Percentiles rank a stretch among this genome's conserved stretches.
Conservation (phyloP, 345 rosid species). For the Laguncularia racemosa region DNA sequence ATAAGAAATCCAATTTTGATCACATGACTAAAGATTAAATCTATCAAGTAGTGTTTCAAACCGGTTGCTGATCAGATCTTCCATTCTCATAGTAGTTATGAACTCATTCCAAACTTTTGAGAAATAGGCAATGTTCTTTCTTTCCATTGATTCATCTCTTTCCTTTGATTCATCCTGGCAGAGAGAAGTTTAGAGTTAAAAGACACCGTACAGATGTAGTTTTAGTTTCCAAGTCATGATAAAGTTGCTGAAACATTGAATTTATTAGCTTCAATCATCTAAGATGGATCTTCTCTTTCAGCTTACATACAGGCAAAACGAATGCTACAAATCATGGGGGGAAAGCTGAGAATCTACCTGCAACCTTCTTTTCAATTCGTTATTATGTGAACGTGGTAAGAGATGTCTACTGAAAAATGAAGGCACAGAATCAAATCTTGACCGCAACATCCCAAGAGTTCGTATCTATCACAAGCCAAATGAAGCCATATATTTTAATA, state of each 20-base stretch:
- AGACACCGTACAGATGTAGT: not conserved
- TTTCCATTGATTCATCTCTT: conserved; percentile 34
- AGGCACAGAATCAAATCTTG: conserved; percentile 77
- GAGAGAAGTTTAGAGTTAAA: conserved; percentile 11
- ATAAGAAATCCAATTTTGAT: conserved; percentile 9
- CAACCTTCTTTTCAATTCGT: conserved; percentile 18
- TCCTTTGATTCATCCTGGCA: conserved; percentile 48
- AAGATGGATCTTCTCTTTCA: too few species aligned
- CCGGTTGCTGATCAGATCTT: conserved; percentile 85
- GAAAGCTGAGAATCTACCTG: conserved; percentile 22
- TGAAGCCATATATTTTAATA: conserved; percentile 2
- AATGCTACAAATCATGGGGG: too few species aligned
- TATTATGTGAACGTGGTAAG: conserved; percentile 41
- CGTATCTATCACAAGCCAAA: conserved; percentile 51
- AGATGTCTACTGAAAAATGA: conserved; percentile 52
- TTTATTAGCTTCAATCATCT: too few species aligned
- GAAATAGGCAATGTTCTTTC: conserved; percentile 57
- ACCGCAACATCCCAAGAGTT: conserved; percentile 91
- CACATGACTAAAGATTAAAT: conserved; percentile 11
- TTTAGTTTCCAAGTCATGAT: too few species aligned
- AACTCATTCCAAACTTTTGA: conserved; percentile 89
- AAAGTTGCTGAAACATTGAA: too few species aligned
- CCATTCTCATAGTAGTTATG: conserved; percentile 68
- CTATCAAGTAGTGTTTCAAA: conserved; percentile 23
- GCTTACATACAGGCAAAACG: too few species aligned